These are phyloP conservation scores for Mucor plumbeus DNA, from an alignment of 371 early-diverging fungal genomes.

Conservation along the genomic window DNA sequence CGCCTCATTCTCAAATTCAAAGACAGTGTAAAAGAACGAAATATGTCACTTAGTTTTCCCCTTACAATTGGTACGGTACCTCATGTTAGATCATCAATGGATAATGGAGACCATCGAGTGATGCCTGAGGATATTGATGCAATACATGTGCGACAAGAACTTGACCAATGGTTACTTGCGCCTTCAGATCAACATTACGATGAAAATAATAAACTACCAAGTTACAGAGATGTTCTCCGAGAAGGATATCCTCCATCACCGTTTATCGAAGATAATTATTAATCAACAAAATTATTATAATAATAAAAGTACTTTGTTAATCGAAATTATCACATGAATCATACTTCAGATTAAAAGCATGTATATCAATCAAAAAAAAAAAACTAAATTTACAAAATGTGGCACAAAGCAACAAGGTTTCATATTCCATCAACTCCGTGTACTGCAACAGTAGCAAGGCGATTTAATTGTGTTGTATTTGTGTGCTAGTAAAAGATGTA, in stretches of 20 bases:
- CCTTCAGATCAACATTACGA: slow-evolving; percentile 6
- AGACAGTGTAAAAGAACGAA: slow-evolving; percentile 15
- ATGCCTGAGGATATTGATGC: neutral
- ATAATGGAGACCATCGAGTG: neutral
- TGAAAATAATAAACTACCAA: slow-evolving; percentile 17
- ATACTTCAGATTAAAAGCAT: neutral
- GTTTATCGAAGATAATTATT: slow-evolving; percentile 22
- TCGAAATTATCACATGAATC: neutral
- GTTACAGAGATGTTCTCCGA: slow-evolving; percentile 19
- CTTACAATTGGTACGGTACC: slow-evolving; percentile 24
- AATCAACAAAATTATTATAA: neutral
- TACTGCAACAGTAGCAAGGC: neutral
- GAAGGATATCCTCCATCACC: slow-evolving; percentile 32
- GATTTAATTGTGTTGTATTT: neutral
- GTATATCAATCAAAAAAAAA: no score
- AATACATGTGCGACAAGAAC: slow-evolving; percentile 8
- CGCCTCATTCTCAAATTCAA: slow-evolving; percentile 17
- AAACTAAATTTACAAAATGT: neutral
- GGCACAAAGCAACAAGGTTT: slow-evolving; percentile 18
- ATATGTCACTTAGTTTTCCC: slow-evolving; percentile 30
- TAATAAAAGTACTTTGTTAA: neutral
- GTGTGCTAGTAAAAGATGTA: neutral
- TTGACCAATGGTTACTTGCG: slow-evolving; percentile 14
- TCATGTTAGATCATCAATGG: neutral
- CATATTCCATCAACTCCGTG: slow-evolving; percentile 6